Evolutionary conservation across 2,329 filamentous ascomycete species (phyloP), one percentile per base, ranked within the genome.

Genomic region (Epichloe coenophiala): DNA sequence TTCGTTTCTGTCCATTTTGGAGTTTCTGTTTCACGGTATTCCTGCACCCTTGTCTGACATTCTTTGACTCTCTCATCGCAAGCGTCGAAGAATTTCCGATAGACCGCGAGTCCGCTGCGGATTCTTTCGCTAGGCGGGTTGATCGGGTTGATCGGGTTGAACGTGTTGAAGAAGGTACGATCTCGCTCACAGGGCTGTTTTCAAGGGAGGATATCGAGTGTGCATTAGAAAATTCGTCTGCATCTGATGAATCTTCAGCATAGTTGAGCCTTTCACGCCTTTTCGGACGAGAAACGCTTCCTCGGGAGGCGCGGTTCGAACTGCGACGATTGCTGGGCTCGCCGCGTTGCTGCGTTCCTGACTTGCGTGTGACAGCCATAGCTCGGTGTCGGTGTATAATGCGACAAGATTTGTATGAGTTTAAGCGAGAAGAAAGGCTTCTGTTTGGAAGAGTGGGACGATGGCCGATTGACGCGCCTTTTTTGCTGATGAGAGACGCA

Each of bases 281-380:
- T 46, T 51, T 47, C 12, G 53, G 40, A 19, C 49, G 50, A 17
- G 51, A 46, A 37, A 41, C 23, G 21, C 53, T 47, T 9, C 45
- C 47, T 38, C 51, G 56, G 19, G 57, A 54, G 23, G 54, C 35
- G 48, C 54, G 59, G n/a, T 54, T 53, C 31, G 55, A 51, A 39
- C 62, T 62, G 53, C 59, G 59, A 55, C 54, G 56, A 49, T 54
- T 47, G 19, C 54, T 44, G 49, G 31, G 27, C 46, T 17, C 27
- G 43, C 33, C 21, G 21, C 39, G 11, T 9, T 36, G 51, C 35
- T 33, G n/a, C 35, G 51, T 42, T 15, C 48, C 21, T 42, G 45
- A 45, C 8, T 39, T 60, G 53, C 61, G 58, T 37, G 60, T 65
- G 36, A 59, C 55, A 39, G 60, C 60, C 63, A 65, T 65, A 23